Conservation (phyloP, 2,329 filamentous ascomycete genomes). For the Scedosporium apiospermum region DNA sequence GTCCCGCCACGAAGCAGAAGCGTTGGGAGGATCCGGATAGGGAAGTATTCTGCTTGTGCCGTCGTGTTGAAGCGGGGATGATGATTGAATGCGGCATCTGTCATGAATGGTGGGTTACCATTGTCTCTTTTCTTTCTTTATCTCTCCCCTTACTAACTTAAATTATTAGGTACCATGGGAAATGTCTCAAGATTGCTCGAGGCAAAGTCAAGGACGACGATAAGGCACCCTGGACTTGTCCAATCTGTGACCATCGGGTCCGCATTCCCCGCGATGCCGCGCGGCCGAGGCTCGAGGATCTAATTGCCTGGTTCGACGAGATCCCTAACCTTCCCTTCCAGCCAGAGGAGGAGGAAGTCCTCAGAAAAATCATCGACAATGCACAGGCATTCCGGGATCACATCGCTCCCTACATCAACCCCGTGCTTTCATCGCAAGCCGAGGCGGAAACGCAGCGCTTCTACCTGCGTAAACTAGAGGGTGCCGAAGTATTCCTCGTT, state of each 20-base stretch:
- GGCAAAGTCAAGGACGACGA: constrained; percentile 98
- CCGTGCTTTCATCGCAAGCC: constrained; percentile 68
- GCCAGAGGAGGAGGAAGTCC: constrained; percentile 82
- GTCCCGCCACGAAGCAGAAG: constrained; percentile 39
- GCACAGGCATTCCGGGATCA: constrained; percentile 78
- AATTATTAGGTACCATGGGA: constrained; percentile 80
- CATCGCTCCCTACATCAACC: constrained; percentile 71
- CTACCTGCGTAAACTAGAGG: constrained; percentile 93
- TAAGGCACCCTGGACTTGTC: constrained; percentile 75
- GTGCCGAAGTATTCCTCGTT: constrained; percentile 83
- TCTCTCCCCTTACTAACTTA: background rate
- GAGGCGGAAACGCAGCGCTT: constrained; percentile 88
- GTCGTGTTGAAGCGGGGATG: constrained; percentile 87
- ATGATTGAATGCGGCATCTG: constrained; percentile 99
- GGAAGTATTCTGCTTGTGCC: constrained; percentile 96
- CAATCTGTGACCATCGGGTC: constrained; percentile 94
- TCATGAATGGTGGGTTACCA: constrained; percentile 73
- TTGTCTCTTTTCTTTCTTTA: background rate
- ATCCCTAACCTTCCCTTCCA: constrained; percentile 78
- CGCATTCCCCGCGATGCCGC: constrained; percentile 95
- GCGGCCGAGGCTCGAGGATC: constrained; percentile 86
- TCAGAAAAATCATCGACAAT: constrained; percentile 78
- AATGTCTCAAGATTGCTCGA: constrained; percentile 93
- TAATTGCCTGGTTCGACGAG: constrained; percentile 76
- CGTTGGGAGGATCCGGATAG: constrained; percentile 54